Evolutionary conservation across 257 asterid genomes (phyloP).

Genomic region (Scutellaria baicalensis): DNA sequence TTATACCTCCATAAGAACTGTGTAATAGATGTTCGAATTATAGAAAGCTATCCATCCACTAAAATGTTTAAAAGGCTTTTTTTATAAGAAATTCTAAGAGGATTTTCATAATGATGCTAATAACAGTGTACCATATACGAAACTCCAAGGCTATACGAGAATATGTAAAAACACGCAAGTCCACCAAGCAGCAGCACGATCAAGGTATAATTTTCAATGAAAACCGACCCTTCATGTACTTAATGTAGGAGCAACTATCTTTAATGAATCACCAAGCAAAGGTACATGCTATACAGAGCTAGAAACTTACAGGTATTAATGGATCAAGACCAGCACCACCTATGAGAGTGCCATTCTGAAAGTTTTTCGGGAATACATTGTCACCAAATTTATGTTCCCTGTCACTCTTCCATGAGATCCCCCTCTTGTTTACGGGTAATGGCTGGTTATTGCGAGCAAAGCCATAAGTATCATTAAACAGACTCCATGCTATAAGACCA

Average conservation of each 20-base stretch:
- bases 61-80: too few relatives aligned
- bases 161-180: neutral
- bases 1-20: neutral
- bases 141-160: neutral
- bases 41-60: too few relatives aligned
- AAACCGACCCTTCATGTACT: neutral
- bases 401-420: conserved; percentile 93
- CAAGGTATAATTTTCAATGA: neutral
- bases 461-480: conserved; percentile 82
- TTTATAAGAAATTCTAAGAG: neutral
- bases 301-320: conserved; percentile 54
- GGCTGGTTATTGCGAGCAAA: conserved; percentile 41
- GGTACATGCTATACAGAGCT: neutral
- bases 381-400: conserved; percentile 85
- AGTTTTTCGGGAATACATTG: conserved; percentile 67
- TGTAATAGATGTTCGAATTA: neutral
- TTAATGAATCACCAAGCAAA: neutral
- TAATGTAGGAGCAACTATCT: neutral
- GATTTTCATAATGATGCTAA: neutral
- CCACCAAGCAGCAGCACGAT: neutral
- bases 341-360: conserved; percentile 51
- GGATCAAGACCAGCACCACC: conserved; percentile 63
- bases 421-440: conserved; percentile 55
- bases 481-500: conserved; percentile 98
- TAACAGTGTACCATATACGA: neutral